phyloP scores from a whole-genome alignment of 1,284 basidiomycete genomes.

The Tilletia horrida region DNA sequence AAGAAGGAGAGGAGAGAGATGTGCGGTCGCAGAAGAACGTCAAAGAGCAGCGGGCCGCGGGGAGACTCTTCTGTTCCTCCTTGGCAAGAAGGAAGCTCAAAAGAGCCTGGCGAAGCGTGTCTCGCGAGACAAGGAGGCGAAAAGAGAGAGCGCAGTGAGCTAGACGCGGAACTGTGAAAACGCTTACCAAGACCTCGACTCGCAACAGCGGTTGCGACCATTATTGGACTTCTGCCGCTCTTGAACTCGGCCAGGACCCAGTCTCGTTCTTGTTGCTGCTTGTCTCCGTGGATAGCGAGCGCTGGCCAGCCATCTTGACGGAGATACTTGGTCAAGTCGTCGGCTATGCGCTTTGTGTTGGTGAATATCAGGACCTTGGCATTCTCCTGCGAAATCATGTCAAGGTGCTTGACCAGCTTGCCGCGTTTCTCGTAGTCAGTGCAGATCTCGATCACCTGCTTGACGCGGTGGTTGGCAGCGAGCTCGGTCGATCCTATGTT shows the following conservation, averaged over 20 bases:
- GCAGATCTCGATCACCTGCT: constrained; percentile 90
- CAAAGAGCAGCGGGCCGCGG: neutral
- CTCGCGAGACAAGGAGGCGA: no score
- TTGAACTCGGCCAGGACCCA: constrained; percentile 99
- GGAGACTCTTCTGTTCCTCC: no score
- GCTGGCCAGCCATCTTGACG: constrained; percentile 81
- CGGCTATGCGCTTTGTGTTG: constrained; percentile 93
- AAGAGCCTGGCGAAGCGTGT: no score
- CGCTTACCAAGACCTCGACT: constrained; percentile 97
- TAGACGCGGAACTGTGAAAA: constrained; percentile 6
- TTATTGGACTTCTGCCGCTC: constrained; percentile 90
- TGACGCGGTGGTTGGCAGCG: constrained; percentile 96
- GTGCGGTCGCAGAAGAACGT: constrained; percentile 6
- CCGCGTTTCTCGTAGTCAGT: constrained; percentile 96
- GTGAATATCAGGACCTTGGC: constrained; percentile 99
- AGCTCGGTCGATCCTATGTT: constrained; percentile 99
- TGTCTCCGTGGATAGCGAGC: constrained; percentile 96
- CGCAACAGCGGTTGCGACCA: constrained; percentile 80
- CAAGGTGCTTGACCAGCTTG: constrained; percentile 94
- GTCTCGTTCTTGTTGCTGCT: constrained; percentile 84
- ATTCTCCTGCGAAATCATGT: constrained; percentile 91
- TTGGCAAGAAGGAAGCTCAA: constrained; percentile 22
- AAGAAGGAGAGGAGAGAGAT: constrained; percentile 29
- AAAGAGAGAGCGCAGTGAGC: constrained; percentile 22
- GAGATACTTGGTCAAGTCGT: constrained; percentile 82